These are phyloP conservation scores for Rutidosis leptorrhynchoides DNA, from an alignment of 129 eudicot genomes.

Conservation along the genomic window DNA sequence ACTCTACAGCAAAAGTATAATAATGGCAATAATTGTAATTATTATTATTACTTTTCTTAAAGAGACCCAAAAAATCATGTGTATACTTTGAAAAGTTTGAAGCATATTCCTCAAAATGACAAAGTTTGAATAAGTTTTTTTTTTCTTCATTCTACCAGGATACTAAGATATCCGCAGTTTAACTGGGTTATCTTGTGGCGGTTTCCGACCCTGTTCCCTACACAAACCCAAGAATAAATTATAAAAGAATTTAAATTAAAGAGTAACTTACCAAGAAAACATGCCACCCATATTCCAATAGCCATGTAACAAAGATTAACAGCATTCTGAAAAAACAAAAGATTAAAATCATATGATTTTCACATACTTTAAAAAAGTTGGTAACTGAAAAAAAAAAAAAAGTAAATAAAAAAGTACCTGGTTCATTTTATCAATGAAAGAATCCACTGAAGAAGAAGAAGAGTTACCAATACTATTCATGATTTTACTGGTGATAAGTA, in stretches of 20 bases:
- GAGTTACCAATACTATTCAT: conserved; percentile 69
- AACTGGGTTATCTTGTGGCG: too few species aligned
- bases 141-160: too few species aligned
- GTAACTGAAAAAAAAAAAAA: not conserved
- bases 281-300: conserved; percentile 49
- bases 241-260: not conserved
- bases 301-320: conserved; percentile 57
- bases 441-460: conserved; percentile 13
- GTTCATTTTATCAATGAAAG: conserved; percentile 43
- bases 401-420: conserved; percentile 36
- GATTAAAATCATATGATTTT: not conserved
- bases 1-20: too few species aligned
- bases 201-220: too few species aligned
- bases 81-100: not conserved
- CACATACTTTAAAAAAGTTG: too few species aligned
- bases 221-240: not conserved
- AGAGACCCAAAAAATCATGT: not conserved
- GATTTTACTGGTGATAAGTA: conserved; percentile 61
- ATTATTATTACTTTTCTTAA: too few species aligned
- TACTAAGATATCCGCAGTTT: too few species aligned
- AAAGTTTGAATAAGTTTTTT: too few species aligned
- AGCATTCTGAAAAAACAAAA: conserved; percentile 47
- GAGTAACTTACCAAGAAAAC: conserved; percentile 55
- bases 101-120: too few species aligned
- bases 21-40: too few species aligned